These are phyloP conservation scores for Sarcodon sp. DNA, from an alignment of 768 basidiomycete species.

Conservation along the genomic window DNA sequence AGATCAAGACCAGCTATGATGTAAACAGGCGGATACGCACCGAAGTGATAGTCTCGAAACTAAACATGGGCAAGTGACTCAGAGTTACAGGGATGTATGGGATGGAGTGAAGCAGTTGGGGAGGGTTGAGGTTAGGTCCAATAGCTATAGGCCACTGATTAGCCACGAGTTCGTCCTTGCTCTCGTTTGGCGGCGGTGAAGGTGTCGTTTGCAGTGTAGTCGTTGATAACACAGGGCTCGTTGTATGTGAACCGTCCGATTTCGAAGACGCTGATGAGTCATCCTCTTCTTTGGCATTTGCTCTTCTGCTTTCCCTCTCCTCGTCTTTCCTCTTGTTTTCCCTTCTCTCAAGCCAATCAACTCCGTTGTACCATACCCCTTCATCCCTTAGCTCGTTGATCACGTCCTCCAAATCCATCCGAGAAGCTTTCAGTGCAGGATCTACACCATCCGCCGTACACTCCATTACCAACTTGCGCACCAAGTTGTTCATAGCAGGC, in stretches of 20 bases:
- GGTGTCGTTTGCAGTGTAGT: conserved; percentile 72
- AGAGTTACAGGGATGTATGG: conserved; percentile 54
- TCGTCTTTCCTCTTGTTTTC: conserved; percentile 21
- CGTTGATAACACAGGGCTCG: conserved; percentile 64
- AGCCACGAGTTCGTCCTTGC: conserved; percentile 17
- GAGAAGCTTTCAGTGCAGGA: conserved; percentile 40
- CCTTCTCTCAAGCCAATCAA: conserved; percentile 50
- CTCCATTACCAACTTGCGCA: conserved; percentile 53
- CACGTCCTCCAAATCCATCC: conserved; percentile 53
- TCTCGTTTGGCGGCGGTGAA: conserved; percentile 45
- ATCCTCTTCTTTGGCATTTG: conserved; percentile 17
- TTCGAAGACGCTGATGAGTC: conserved; percentile 38
- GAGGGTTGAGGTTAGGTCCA: conserved; percentile 49
- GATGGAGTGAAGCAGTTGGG: conserved; percentile 49
- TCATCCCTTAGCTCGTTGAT: conserved; percentile 41
- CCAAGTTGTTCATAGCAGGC: conserved; percentile 58
- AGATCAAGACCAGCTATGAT: not conserved
- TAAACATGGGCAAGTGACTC: conserved; percentile 41
- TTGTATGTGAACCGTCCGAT: conserved; percentile 41
- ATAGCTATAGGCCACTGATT: conserved; percentile 26
- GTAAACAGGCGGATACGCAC: conserved; percentile 25
- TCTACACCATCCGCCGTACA: conserved; percentile 33
- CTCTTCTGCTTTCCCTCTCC: conserved; percentile 12
- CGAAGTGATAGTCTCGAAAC: conserved; percentile 39
- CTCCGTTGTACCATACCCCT: conserved; percentile 58